Evolutionary conservation across 169 alveolate species (phyloP).

Genomic region (Babesia bovis): DNA sequence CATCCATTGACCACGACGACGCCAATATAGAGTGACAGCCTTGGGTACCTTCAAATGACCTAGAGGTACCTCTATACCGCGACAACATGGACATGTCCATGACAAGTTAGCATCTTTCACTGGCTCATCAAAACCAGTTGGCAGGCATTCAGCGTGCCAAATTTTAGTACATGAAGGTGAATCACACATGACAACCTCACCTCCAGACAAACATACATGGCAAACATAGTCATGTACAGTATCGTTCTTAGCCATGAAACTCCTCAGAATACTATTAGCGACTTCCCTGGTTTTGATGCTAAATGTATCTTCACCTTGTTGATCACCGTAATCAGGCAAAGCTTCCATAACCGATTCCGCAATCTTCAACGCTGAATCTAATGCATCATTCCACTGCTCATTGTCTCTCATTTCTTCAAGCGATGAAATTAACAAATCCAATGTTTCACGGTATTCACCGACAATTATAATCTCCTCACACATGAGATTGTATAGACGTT

Average conservation of each 20-base stretch:
- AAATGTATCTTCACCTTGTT: background rate
- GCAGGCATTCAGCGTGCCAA: conserved; percentile 75
- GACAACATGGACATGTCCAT: conserved; percentile 68
- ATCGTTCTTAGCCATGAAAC: conserved; percentile 31
- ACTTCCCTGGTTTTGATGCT: conserved; percentile 10
- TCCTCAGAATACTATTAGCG: conserved; percentile 40
- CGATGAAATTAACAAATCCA: background rate
- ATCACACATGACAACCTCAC: conserved; percentile 75
- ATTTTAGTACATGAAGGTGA: conserved; percentile 54
- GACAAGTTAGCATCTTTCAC: background rate
- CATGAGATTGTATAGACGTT: conserved; percentile 4
- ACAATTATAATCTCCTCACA: background rate
- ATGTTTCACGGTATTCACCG: background rate
- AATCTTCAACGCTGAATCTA: background rate
- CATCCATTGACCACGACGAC: conserved; percentile 57
- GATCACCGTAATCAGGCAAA: background rate
- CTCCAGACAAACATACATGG: conserved; percentile 71
- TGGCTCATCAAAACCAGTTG: conserved; percentile 27
- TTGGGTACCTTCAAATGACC: conserved; percentile 9
- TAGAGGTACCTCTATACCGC: conserved; percentile 15
- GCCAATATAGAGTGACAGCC: conserved; percentile 54
- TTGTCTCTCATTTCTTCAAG: conserved; percentile 2
- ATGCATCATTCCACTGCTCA: conserved; percentile 13
- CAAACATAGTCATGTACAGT: conserved; percentile 67
- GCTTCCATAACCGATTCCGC: background rate